Conservation (phyloP, 768 basidiomycete species). For the Clitopilus hobsonii region DNA sequence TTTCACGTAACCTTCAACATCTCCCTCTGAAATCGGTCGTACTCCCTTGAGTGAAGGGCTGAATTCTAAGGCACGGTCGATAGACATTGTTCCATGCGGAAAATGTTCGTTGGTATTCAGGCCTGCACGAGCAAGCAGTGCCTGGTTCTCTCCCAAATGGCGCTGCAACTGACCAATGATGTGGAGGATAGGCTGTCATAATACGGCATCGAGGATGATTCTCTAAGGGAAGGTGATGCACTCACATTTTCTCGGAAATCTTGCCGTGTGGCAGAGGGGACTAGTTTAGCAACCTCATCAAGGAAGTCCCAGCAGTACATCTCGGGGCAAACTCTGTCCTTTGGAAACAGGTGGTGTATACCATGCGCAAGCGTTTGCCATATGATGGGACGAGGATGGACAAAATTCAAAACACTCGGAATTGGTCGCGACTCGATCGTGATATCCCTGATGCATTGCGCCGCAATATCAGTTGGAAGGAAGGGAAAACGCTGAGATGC, state of each 20-base stretch:
- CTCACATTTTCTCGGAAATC: background rate
- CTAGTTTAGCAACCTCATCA: background rate
- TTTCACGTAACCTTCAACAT: background rate
- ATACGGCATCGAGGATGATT: background rate
- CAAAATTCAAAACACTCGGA: conserved; percentile 24
- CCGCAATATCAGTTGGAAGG: conserved; percentile 24
- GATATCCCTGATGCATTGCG: conserved; percentile 24
- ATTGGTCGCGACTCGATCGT: conserved; percentile 13
- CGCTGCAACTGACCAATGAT: background rate
- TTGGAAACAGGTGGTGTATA: background rate
- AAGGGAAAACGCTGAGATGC: conserved; percentile 18
- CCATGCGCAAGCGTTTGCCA: conserved; percentile 13
- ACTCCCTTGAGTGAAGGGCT: background rate
- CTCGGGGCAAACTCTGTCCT: background rate
- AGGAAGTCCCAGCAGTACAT: background rate
- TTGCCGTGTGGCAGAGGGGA: background rate
- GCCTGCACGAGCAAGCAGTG: background rate
- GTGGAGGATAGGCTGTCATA: background rate
- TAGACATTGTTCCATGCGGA: background rate
- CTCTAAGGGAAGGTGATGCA: background rate
- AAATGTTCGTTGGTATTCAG: background rate
- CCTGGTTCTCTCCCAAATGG: background rate
- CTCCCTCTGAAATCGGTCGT: background rate
- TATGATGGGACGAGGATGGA: conserved; percentile 27
- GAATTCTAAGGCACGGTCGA: background rate